phyloP scores from a whole-genome alignment of 2,329 filamentous ascomycete species.

The Exophiala calicioides region DNA sequence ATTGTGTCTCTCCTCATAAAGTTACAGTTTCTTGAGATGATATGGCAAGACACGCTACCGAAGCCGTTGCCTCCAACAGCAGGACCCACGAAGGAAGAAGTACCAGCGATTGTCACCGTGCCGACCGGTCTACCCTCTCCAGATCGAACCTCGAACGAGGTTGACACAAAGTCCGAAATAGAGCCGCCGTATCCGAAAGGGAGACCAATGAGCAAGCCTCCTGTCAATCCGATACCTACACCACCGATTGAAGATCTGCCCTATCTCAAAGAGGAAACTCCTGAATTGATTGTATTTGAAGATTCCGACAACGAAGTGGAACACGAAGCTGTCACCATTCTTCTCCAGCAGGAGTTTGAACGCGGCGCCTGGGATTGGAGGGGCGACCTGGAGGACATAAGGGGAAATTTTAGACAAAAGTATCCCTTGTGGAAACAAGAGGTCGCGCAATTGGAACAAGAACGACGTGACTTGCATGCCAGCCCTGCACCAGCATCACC shows the following conservation, averaged over 20 bases:
- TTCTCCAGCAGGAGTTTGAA: slow-evolving; percentile 41
- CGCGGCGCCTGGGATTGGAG: slow-evolving; percentile 42
- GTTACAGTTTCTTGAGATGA: slow-evolving; percentile 47
- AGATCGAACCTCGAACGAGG: slow-evolving; percentile 28
- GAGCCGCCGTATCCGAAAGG: slow-evolving; percentile 25
- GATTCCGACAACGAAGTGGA: slow-evolving; percentile 45
- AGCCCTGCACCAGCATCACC: slow-evolving; percentile 41
- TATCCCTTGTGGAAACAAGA: slow-evolving; percentile 50
- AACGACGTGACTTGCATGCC: slow-evolving; percentile 39
- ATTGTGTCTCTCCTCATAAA: slow-evolving; percentile 45
- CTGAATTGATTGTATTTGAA: slow-evolving; percentile 48
- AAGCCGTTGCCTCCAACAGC: slow-evolving; percentile 37
- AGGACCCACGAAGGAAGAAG: slow-evolving; percentile 45
- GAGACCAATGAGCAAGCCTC: slow-evolving; percentile 28
- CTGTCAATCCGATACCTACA: slow-evolving; percentile 33
- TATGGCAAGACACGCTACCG: slow-evolving; percentile 39
- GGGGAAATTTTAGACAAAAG: slow-evolving; percentile 42
- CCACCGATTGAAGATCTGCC: slow-evolving; percentile 48
- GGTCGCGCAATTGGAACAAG: slow-evolving; percentile 45
- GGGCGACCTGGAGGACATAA: slow-evolving; percentile 42
- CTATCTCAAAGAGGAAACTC: slow-evolving; percentile 46
- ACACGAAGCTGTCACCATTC: slow-evolving; percentile 42
- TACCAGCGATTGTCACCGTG: slow-evolving; percentile 35
- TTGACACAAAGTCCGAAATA: slow-evolving; percentile 25
- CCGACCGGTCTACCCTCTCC: slow-evolving; percentile 30